Base-by-base conservation (phyloP, 768 basidiomycete genomes). In the Trametes meyenii region DNA sequence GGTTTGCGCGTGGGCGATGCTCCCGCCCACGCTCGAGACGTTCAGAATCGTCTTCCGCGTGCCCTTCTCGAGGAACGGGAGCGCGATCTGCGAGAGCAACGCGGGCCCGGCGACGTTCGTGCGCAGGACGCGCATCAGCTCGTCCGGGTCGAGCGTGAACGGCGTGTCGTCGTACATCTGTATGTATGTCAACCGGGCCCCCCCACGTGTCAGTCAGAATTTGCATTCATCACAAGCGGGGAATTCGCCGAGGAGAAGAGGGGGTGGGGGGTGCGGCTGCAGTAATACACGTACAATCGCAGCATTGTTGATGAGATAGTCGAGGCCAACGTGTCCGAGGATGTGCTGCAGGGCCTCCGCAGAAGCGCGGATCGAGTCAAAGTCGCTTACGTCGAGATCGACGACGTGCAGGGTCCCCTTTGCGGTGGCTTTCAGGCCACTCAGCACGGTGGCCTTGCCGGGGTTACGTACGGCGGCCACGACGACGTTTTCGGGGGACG, bases 291-390 rank as follows among this genome's bases (percentile, higher is more conserved):
- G 19, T 72, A n/a, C 76, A 21, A 76, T 61, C 2, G 66, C 77
- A 3, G 77, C 76, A 42, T 76, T 77, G 66, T 77, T 79, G 54
- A 78, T 62, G 21, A 79, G 66, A 49, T 75, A 78, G 63, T 79
- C 75, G 6, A 78, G 63, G 10, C 77, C 75, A 24, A 60, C 60
- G 26, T 61, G 63, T 2, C 61, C 69, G n/a, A 78, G 59, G 24
- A 75, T 56, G 40, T 55, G 64, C 36, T 65, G 67, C 26, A 72
- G 67, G 2, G 58, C 36, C 36, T 64, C 53, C 8, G 58, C 67
- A 4, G 74, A 69, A 0, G 45, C 63, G 7, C 69, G 60, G 53
- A 77, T 72, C 29, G 70, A 67, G 14, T 49, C 61, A 38, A 65
- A 50, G 50, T 72, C 63, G n/a, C 54, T 61, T 17, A 72, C 69